phyloP scores from a whole-genome alignment of 176 grass and related monocot genomes.

The Elymus sibiricus region DNA sequence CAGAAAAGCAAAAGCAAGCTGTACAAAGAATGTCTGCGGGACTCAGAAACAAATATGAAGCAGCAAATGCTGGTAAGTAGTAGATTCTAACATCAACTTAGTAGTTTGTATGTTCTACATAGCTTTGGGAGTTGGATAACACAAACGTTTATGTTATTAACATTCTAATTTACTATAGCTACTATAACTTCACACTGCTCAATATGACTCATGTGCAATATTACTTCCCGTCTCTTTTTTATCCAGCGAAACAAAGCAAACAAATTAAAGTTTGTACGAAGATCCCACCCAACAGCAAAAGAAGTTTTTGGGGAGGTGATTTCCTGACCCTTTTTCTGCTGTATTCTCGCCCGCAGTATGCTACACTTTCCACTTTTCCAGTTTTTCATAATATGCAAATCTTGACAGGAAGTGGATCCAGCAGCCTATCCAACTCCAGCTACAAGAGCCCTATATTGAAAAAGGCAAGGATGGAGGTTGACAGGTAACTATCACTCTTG shows the following conservation, averaged over 20 bases:
- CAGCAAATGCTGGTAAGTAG: constrained; percentile 39
- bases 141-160: neutral
- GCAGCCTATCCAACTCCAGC: constrained; percentile 46
- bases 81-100: neutral
- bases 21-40: constrained; percentile 31
- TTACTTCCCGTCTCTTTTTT: neutral
- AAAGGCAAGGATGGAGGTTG: constrained; percentile 49
- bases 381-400: neutral
- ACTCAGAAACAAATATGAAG: constrained; percentile 36
- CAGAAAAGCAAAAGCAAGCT: constrained; percentile 21
- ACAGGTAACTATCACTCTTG: constrained; percentile 34
- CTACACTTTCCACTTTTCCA: neutral
- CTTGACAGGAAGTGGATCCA: constrained; percentile 41
- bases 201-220: neutral
- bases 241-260: constrained; percentile 56
- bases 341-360: neutral
- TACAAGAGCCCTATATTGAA: constrained; percentile 47
- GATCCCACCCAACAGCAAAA: constrained; percentile 54
- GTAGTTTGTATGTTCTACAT: neutral
- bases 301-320: constrained; percentile 47
- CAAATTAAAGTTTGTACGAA: constrained; percentile 56
- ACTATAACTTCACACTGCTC: neutral
- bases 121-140: neutral
- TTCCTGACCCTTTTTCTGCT: neutral
- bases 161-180: neutral